Evolutionary conservation across 257 asterid species (phyloP), one percentile per base, ranked within the genome.

Genomic region (Solanum phureja): DNA sequence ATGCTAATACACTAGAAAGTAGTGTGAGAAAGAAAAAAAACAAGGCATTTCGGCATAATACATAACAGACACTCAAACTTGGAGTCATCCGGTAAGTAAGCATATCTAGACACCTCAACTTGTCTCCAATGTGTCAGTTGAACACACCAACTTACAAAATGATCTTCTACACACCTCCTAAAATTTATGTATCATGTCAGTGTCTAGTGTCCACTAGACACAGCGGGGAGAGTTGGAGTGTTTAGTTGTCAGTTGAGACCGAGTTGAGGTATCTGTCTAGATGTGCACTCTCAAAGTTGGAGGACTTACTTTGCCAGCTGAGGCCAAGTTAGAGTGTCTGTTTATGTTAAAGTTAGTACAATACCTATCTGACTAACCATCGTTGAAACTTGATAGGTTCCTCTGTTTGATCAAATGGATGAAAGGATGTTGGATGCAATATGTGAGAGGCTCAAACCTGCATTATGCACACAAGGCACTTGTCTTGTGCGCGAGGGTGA

Each of bases 371-470:
- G 66, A 85, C 31, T 62, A 37, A 38, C 60, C 81, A 5, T 24
- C 10, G 0, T 11, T 19, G 9, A 12, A 40, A 11, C 81, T 16
- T 69, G 83, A 86, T 90, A 96, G 99, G 99, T 96, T n/a, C 99
- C 99, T 0, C 87, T 96, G 83, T 96, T 96, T 44, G 98, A 96
- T 90, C 98, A 94, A 90, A 96, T 96, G 99, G 99, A 96, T 60
- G 97, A 92, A 87, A 86, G 96, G 86, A 96, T 94, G 99, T 21
- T 96, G 77, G 99, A 96, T 52, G 99, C 99, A 3, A 95, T 96
- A 88, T 96, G 99, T 46, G 98, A 96, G 95, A 85, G 99, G 91
- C 98, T 96, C 11, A 96, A 95, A 73, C 98, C 99, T 0, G 97
- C 98, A 7, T 83, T 96, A 21, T 94, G 95, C 93, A 94, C 98